Base-by-base conservation (phyloP, 73 alveolate genomes). In the Paramecium biaurelia region DNA sequence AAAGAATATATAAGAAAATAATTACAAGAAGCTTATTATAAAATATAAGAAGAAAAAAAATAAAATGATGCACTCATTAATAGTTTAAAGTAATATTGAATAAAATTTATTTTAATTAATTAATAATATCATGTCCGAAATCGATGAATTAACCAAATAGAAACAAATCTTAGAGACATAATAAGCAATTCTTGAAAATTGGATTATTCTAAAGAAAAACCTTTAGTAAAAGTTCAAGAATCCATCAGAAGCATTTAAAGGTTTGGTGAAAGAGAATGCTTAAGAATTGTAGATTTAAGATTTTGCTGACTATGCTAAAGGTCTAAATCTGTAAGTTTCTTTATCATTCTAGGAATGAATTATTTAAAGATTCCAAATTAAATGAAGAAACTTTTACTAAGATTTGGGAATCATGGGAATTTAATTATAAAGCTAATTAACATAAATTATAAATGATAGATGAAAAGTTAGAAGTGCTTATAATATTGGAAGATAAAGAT, bases 191-290 rank as follows among this genome's bases (percentile, higher is more conserved):
- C 90, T 79, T 23, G 45, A 21, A 7, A 26, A 41, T 23, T 79
- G 90, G 90, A 24, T 79, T 18, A 79, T 5, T 15, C 28, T 79
- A 24, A 79, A 79, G 43, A 41, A 79, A 34, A 79, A 79, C 28
- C 43, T 79, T 8, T 79, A 79, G 18, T 11, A 21, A 26, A 79
- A 79, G 56, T 79, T 42, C 72, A 41, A 41, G 41, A 26, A 26
- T 79, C 90, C 90, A 43, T 47, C 70, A 30, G 90, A 79, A 79
- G 74, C 90, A 43, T 79, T 21, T 34, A 79, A 79, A 23, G 90
- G 53, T 21, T 24, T 79, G 30, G 34, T 20, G 12, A 79, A 79
- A 63, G 76, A 79, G 53, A 41, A 41, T 10, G 72, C 70, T 10
- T 8, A 18, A 23, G 74, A 79, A 43, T 45, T 79, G 32, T 9